Evolutionary conservation across 140 eudicot genomes (phyloP).

Genomic region (Senecio squalidus): DNA sequence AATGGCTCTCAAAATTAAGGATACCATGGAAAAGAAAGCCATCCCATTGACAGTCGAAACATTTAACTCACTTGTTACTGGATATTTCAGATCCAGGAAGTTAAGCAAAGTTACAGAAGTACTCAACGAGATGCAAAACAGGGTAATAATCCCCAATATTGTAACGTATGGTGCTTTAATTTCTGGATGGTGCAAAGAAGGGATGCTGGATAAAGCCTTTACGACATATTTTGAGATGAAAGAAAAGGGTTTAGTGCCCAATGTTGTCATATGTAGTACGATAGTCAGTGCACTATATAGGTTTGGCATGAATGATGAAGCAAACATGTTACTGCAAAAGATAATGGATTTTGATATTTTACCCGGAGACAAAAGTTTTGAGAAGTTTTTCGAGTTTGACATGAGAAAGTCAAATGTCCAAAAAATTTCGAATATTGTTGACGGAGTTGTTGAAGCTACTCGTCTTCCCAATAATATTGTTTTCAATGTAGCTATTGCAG

Average conservation of each 20-base stretch:
- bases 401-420: constrained; percentile 15
- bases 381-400: constrained; percentile 26
- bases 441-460: constrained; percentile 21
- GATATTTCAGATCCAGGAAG: constrained; percentile 47
- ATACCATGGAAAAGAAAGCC: constrained; percentile 38
- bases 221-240: constrained; percentile 40
- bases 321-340: constrained; percentile 45
- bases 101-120: constrained; percentile 27
- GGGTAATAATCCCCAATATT: constrained; percentile 39
- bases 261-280: constrained; percentile 39
- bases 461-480: constrained; percentile 36
- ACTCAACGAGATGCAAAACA: constrained; percentile 46
- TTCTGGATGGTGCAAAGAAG: constrained; percentile 60
- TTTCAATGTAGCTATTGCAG: constrained; percentile 53
- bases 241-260: constrained; percentile 42
- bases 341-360: constrained; percentile 43
- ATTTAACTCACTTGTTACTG: constrained; percentile 65
- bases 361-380: constrained; percentile 15
- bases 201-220: constrained; percentile 42
- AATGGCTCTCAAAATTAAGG: constrained; percentile 55
- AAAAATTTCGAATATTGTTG: constrained; percentile 20
- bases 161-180: constrained; percentile 82
- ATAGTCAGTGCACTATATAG: constrained; percentile 46
- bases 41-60: constrained; percentile 45
- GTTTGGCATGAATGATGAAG: constrained; percentile 40